Evolutionary conservation across 371 early-diverging fungal species (phyloP).

Genomic region (Mucor sp.): DNA sequence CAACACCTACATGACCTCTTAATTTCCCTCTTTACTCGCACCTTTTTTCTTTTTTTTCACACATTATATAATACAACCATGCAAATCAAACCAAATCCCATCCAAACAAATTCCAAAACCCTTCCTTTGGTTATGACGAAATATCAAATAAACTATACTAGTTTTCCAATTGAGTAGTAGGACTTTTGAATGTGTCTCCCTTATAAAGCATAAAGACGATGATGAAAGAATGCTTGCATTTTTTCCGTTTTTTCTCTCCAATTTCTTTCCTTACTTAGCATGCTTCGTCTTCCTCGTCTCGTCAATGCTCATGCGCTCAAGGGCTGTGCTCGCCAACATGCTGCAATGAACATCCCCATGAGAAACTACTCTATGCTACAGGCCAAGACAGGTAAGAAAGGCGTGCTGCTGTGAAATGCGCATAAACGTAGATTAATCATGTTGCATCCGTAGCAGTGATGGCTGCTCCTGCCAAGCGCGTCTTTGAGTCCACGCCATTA

Average conservation of each 20-base stretch:
- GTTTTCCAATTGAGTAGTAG: neutral
- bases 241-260: neutral
- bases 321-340: neutral
- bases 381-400: neutral
- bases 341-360: neutral
- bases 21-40: conserved; percentile 1
- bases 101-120: neutral
- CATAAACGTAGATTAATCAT: neutral
- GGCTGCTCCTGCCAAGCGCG: conserved; percentile 5
- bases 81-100: neutral
- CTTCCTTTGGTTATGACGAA: conserved; percentile 4
- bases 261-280: neutral
- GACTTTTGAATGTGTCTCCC: neutral
- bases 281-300: conserved; percentile 14
- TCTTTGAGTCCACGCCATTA: neutral
- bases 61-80: neutral
- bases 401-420: neutral
- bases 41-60: neutral
- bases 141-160: conserved; percentile 2
- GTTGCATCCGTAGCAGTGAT: no score
- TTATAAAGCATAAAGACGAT: conserved; percentile 27
- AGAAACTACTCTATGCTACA: conserved; percentile 1
- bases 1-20: conserved; percentile 65
- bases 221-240: conserved; percentile 27
- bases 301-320: conserved; percentile 1